Evolutionary conservation across 257 asterid genomes (phyloP).

Genomic region (Nicotiana undulata): DNA sequence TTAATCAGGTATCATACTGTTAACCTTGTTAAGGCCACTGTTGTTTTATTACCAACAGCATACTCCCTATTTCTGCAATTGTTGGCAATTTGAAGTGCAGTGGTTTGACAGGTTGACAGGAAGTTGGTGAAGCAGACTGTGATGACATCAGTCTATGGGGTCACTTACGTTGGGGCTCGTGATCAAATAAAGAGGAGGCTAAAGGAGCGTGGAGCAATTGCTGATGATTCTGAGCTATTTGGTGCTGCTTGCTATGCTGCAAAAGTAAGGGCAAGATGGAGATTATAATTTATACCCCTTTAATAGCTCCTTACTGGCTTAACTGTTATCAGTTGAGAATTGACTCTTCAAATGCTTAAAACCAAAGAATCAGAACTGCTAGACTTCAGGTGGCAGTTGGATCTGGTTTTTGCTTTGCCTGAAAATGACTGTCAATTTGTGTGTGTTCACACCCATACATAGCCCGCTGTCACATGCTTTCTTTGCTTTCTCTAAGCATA

Average conservation of each 20-base stretch:
- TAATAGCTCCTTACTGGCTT: not conserved
- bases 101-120: slow-evolving; percentile 65
- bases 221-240: slow-evolving; percentile 59
- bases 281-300: not conserved
- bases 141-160: slow-evolving; percentile 99
- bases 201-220: slow-evolving; percentile 72
- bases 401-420: slow-evolving; percentile 2
- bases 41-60: not conserved
- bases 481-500: not conserved
- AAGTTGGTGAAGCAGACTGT: slow-evolving; percentile 98
- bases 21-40: slow-evolving; percentile 7
- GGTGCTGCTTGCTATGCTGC: slow-evolving; percentile 95
- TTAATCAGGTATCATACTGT: slow-evolving; percentile 52
- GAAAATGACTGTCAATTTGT: not conserved
- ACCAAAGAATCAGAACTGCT: not conserved
- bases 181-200: slow-evolving; percentile 88
- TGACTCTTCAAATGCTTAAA: not conserved
- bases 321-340: not conserved
- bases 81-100: not conserved
- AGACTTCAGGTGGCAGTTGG: slow-evolving; percentile 1
- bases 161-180: slow-evolving; percentile 95
- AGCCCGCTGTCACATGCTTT: not conserved
- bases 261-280: slow-evolving; percentile 46
- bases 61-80: not conserved
- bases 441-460: not conserved